phyloP scores from a whole-genome alignment of 2,329 filamentous ascomycete species.

The Raffaelea deltoideospora region DNA sequence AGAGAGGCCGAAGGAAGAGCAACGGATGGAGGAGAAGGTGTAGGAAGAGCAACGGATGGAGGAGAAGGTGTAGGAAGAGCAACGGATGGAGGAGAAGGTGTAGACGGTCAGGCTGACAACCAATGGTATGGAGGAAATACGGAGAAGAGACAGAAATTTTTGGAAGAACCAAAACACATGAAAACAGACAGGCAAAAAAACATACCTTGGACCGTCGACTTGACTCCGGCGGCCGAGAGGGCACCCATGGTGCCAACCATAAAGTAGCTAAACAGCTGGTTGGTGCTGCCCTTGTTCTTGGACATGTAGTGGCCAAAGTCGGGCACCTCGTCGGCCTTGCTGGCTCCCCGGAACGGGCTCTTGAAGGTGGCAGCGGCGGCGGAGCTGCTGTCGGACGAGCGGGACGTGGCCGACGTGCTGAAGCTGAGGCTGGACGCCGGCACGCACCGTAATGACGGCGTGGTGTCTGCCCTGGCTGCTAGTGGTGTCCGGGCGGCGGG shows the following conservation, averaged over 20 bases:
- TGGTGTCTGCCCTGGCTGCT: no score
- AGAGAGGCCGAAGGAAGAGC: not conserved
- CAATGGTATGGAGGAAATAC: no score
- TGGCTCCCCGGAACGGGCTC: conserved; percentile 48
- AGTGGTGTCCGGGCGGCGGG: no score
- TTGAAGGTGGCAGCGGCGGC: conserved; percentile 33
- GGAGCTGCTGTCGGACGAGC: conserved; percentile 22
- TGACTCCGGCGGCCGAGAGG: conserved; percentile 81
- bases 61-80: no score
- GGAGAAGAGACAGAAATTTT: no score
- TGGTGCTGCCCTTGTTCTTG: conserved; percentile 50
- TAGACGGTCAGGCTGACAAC: no score
- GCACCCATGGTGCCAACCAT: conserved; percentile 95
- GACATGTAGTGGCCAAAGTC: conserved; percentile 80
- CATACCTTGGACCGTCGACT: conserved; percentile 96
- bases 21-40: no score
- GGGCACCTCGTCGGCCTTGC: conserved; percentile 57
- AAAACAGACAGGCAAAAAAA: conserved; percentile 11
- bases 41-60: no score
- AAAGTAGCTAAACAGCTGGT: conserved; percentile 92
- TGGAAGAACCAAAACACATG: no score
- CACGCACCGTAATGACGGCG: no score
- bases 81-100: no score
- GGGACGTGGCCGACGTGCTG: conserved; percentile 31
- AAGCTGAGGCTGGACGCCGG: no score